These are phyloP conservation scores for Cystofilobasidium bisporidii DNA, from an alignment of 768 basidiomycete genomes.

Conservation along the genomic window DNA sequence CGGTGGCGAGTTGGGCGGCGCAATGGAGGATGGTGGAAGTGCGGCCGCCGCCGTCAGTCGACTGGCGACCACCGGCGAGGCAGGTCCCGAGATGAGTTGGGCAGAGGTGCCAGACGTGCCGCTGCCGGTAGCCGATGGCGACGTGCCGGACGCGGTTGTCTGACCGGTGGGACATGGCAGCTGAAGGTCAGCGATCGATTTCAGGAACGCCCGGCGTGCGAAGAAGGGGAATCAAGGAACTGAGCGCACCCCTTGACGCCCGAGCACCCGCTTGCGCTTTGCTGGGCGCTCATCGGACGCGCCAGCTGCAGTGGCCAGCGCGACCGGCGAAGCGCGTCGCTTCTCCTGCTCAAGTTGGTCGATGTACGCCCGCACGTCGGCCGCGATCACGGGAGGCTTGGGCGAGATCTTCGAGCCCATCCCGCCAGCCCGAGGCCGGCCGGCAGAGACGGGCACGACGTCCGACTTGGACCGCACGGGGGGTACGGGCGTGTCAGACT, in stretches of 20 bases:
- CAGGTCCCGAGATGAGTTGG: not conserved
- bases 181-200: too few species aligned
- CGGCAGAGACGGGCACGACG: not conserved
- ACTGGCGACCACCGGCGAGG: not conserved
- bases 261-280: slow-evolving; percentile 16
- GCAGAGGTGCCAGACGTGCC: not conserved
- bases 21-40: not conserved
- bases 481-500: not conserved
- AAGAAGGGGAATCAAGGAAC: too few species aligned
- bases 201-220: too few species aligned
- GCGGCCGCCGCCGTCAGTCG: not conserved
- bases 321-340: not conserved
- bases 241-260: slow-evolving; percentile 1
- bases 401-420: not conserved
- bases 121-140: not conserved
- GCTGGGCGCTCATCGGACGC: not conserved
- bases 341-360: not conserved
- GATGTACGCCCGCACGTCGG: slow-evolving; percentile 6
- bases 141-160: not conserved
- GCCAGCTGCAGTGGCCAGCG: not conserved
- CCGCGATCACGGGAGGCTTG: not conserved
- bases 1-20: not conserved
- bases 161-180: not conserved
- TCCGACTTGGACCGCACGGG: not conserved
- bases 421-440: not conserved